phyloP scores from a whole-genome alignment of 495 filamentous ascomycete species.

The Podospora pseudocomata region DNA sequence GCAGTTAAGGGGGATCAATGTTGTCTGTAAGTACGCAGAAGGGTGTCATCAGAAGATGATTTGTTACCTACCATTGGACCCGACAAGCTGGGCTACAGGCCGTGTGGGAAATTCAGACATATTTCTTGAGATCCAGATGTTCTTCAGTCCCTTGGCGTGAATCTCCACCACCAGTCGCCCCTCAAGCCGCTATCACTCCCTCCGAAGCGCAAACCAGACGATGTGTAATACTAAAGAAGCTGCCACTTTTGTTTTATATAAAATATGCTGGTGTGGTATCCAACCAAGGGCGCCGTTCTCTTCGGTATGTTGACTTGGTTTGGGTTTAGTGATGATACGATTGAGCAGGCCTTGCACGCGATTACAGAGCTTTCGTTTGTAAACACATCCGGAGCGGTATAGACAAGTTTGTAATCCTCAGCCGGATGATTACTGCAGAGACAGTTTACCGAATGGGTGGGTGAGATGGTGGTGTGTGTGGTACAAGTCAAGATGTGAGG shows the following conservation, averaged over 20 bases:
- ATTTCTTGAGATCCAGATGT: not conserved
- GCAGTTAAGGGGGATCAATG: not conserved
- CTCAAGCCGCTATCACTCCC: not conserved
- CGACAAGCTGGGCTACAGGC: constrained; percentile 39
- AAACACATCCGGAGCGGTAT: not conserved
- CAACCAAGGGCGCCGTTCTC: too few relatives aligned
- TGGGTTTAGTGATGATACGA: too few relatives aligned
- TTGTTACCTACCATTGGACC: constrained; percentile 35
- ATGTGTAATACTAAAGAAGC: not conserved
- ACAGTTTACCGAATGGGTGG: not conserved
- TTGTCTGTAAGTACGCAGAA: not conserved
- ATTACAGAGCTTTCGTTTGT: not conserved
- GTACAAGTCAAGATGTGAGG: not conserved
- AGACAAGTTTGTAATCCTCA: not conserved
- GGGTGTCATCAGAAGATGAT: not conserved
- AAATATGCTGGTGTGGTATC: not conserved
- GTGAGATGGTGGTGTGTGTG: not conserved
- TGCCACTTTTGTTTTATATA: too few relatives aligned
- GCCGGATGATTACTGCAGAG: not conserved
- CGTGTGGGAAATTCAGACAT: constrained; percentile 33
- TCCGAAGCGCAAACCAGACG: not conserved
- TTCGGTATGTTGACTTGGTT: too few relatives aligned
- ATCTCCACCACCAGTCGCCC: not conserved
- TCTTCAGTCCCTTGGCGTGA: not conserved
- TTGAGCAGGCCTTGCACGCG: not conserved